phyloP scores from a whole-genome alignment of 495 filamentous ascomycete species.

The Aspergillus egyptiacus region DNA sequence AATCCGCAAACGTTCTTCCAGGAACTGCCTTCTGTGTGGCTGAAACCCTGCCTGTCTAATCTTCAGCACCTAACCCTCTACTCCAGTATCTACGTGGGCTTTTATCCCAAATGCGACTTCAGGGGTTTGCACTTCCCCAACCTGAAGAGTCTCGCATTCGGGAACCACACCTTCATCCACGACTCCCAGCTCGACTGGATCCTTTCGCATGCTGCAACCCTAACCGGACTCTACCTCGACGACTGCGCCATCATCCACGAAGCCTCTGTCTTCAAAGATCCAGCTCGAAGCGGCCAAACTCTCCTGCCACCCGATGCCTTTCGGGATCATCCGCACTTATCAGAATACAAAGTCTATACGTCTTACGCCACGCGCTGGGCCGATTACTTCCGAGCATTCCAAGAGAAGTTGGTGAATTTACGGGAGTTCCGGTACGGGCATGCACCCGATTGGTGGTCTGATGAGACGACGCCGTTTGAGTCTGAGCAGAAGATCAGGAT shows the following conservation, averaged over 20 bases:
- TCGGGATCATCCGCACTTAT: background rate
- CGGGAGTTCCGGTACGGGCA: constrained; percentile 19
- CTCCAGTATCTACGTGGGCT: constrained; percentile 19
- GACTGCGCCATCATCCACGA: constrained; percentile 19
- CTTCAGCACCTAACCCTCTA: constrained; percentile 25
- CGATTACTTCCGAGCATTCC: constrained; percentile 19
- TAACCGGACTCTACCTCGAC: constrained; percentile 22
- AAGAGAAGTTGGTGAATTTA: constrained; percentile 9
- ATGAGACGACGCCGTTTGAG: constrained; percentile 15
- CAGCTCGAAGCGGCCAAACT: background rate
- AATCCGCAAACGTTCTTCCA: background rate
- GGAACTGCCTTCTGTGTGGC: constrained; percentile 18
- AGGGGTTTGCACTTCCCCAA: constrained; percentile 17
- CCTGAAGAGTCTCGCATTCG: constrained; percentile 20
- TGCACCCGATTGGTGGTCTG: background rate
- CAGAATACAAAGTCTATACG: background rate
- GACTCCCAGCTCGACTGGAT: constrained; percentile 27
- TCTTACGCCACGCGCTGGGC: constrained; percentile 19
- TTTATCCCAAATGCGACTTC: constrained; percentile 19
- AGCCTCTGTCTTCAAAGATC: background rate
- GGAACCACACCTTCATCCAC: constrained; percentile 22
- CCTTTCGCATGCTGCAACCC: constrained; percentile 16
- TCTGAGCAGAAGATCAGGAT: constrained; percentile 7
- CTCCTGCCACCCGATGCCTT: background rate
- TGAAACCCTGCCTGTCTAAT: constrained; percentile 16